Conservation (phyloP, 2,329 filamentous ascomycete species). For the Aureobasidium uvarum region DNA sequence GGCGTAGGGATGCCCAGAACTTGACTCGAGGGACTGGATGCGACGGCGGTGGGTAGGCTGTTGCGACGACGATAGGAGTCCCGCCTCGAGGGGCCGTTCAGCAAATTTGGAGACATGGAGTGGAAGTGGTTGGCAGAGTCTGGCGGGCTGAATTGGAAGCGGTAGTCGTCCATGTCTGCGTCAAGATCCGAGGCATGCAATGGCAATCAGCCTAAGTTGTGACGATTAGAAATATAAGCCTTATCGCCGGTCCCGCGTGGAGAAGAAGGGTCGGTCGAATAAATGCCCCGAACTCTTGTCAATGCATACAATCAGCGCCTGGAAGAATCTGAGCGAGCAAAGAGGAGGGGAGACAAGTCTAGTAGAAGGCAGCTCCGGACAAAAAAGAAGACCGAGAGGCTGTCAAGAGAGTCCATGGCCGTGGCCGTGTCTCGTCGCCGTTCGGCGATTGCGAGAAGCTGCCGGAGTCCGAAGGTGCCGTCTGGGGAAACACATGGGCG, state of each 20-base stretch:
- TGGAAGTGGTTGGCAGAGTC: conserved; percentile 3
- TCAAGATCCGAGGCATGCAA: neutral
- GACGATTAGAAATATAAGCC: conserved; percentile 24
- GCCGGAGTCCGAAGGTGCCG: neutral
- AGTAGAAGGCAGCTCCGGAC: neutral
- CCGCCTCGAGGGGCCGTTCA: conserved; percentile 7
- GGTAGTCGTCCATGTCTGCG: conserved; percentile 18
- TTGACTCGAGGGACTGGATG: conserved; percentile 26
- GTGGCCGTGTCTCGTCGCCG: neutral
- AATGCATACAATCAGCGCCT: neutral
- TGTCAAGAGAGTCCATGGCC: neutral
- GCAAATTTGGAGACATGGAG: conserved; percentile 17
- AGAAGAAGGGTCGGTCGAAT: neutral
- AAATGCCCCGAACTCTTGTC: neutral
- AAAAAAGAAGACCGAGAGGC: neutral
- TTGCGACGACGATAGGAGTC: conserved; percentile 28
- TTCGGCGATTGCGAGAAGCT: neutral
- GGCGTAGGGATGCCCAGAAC: conserved; percentile 25
- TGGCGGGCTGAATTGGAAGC: conserved; percentile 14
- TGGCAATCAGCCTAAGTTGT: conserved; percentile 6
- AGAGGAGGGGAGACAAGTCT: neutral
- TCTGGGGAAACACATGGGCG: neutral
- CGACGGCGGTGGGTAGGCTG: conserved; percentile 28
- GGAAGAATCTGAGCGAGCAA: neutral
- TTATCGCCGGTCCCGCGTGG: conserved; percentile 15